Base-by-base conservation (phyloP, 164 flowering plant genomes). In the Malania oleifera region DNA sequence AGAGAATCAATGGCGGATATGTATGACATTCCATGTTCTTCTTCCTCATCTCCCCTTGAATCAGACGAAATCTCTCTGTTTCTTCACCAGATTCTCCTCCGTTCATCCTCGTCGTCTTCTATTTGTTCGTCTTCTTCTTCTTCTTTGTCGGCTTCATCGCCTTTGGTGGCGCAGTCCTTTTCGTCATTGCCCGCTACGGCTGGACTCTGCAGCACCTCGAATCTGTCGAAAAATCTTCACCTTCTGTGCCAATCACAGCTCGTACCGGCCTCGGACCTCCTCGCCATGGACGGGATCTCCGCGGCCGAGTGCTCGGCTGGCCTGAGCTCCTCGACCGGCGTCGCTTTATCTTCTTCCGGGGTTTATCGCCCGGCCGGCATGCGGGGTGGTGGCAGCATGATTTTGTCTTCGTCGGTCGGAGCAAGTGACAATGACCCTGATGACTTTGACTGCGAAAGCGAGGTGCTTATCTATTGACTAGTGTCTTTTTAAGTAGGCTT, bases 361-460 rank as follows among this genome's bases (percentile, higher is more conserved):
- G 58, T n/a, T 37, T 39, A 34, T 11, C 44, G 13, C 17, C 44
- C 44, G 17, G 17, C 44, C 17, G 13, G 17, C 70, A 74, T 38
- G 61, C 67, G n/a, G n/a, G n/a, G n/a, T n/a, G n/a, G n/a, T n/a
- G n/a, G n/a, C n/a, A n/a, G n/a, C n/a, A n/a, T n/a, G n/a, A n/a
- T n/a, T n/a, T n/a, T n/a, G n/a, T n/a, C n/a, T n/a, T n/a, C n/a
- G n/a, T n/a, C n/a, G n/a, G n/a, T n/a, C n/a, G n/a, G n/a, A n/a
- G n/a, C n/a, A n/a, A n/a, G n/a, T n/a, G n/a, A n/a, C n/a, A n/a
- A n/a, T n/a, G n/a, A n/a, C n/a, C n/a, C n/a, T 7, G 73, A 72
- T 58, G 79, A 78, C 55, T 78, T 70, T 28, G 82, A 70, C n/a
- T 63, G 67, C 54, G 77, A 66, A 27, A 78, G 77, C 39, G 82